phyloP scores from a whole-genome alignment of 1,284 basidiomycete species.

The Ustilago tritici region DNA sequence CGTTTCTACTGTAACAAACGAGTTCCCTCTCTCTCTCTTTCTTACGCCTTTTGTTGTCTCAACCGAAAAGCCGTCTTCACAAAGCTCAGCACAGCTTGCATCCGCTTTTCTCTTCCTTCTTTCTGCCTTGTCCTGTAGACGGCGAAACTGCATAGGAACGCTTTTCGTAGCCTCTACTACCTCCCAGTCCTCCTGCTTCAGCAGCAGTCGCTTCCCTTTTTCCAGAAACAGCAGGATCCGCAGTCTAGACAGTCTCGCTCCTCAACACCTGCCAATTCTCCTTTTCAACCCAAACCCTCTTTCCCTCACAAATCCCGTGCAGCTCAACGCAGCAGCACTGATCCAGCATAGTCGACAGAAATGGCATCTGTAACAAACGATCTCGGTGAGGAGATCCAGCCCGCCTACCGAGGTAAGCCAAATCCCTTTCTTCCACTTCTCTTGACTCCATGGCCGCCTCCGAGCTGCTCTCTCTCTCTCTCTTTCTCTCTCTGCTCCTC shows the following conservation, averaged over 20 bases:
- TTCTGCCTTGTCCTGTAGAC: background rate
- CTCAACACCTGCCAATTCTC: background rate
- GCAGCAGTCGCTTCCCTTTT: conserved; percentile 37
- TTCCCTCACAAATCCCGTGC: conserved; percentile 3
- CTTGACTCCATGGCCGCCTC: too few relatives aligned
- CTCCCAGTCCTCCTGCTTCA: conserved; percentile 29
- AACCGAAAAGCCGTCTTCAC: background rate
- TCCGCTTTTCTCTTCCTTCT: background rate
- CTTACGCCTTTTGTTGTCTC: background rate
- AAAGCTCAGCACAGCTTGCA: conserved; percentile 11
- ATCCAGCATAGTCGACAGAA: conserved; percentile 2
- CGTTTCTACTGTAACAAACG: background rate
- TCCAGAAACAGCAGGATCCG: conserved; percentile 33
- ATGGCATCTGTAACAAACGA: conserved; percentile 61
- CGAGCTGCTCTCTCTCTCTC: too few relatives aligned
- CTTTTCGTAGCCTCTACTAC: conserved; percentile 31
- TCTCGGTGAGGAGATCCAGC: conserved; percentile 60
- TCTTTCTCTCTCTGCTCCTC: background rate
- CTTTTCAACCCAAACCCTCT: background rate
- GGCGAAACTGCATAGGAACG: conserved; percentile 24
- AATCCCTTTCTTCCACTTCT: background rate
- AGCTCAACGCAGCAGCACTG: conserved; percentile 15
- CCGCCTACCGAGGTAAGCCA: conserved; percentile 58
- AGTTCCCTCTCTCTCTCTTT: background rate
- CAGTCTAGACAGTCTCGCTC: conserved; percentile 15